Conservation (phyloP, 257 asterid species). For the Oldenlandia corymbosa region DNA sequence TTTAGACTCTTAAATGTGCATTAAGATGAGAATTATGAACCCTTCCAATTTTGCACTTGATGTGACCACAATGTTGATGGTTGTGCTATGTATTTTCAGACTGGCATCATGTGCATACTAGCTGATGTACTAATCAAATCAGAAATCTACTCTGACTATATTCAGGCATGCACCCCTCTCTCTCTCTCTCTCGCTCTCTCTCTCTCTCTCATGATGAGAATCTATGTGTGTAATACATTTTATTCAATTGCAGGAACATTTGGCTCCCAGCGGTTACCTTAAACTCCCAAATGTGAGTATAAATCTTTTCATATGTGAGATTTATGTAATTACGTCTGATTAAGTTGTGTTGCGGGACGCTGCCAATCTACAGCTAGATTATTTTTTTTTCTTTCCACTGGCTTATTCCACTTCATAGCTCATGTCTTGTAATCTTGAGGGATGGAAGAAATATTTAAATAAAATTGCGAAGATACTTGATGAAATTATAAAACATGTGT, state of each 20-base stretch:
- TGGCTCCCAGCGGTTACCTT: conserved; percentile 97
- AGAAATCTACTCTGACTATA: conserved; percentile 71
- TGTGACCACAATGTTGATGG: conserved; percentile 1
- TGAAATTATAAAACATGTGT: background rate
- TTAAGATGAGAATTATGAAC: background rate
- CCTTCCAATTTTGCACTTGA: conserved; percentile 2
- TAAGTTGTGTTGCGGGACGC: background rate
- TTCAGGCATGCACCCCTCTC: conserved; percentile 50
- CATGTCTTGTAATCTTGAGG: no score
- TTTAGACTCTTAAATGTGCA: background rate
- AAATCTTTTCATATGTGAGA: background rate
- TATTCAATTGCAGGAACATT: conserved; percentile 63
- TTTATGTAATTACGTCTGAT: background rate
- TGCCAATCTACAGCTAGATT: background rate
- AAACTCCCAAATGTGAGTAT: conserved; percentile 86
- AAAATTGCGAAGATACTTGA: background rate
- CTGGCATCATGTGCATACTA: conserved; percentile 70
- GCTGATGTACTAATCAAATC: conserved; percentile 63
- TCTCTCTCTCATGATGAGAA: no score
- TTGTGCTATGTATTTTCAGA: conserved; percentile 36
- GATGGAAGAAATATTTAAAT: background rate
- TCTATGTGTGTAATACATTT: conserved; percentile 7
- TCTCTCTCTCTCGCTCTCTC: background rate
- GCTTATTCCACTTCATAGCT: background rate
- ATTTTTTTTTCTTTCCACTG: background rate